Conservation (phyloP, 495 filamentous ascomycete species). For the Annulohypoxylon maeteangense region DNA sequence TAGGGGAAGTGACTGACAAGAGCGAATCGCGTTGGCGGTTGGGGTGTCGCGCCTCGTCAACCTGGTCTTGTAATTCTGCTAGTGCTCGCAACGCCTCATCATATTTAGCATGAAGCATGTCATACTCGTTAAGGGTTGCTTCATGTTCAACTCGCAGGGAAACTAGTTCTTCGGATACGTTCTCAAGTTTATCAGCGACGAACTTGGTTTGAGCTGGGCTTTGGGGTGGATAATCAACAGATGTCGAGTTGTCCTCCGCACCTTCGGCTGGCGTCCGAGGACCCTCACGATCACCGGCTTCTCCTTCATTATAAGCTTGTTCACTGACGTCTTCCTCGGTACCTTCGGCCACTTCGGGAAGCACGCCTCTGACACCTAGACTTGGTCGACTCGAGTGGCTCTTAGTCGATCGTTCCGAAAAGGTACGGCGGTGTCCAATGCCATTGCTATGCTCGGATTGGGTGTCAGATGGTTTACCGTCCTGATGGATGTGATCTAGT, state of each 20-base stretch:
- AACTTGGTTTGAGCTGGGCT: slow-evolving; percentile 86
- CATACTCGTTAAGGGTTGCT: slow-evolving; percentile 79
- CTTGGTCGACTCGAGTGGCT: slow-evolving; percentile 63
- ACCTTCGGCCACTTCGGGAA: slow-evolving; percentile 57
- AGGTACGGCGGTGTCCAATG: slow-evolving; percentile 55
- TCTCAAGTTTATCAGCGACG: slow-evolving; percentile 92
- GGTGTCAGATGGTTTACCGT: slow-evolving; percentile 55
- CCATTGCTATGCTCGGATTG: slow-evolving; percentile 55
- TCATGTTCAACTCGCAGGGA: slow-evolving; percentile 93
- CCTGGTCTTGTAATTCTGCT: slow-evolving; percentile 82
- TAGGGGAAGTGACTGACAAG: slow-evolving; percentile 65
- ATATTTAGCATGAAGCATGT: slow-evolving; percentile 86
- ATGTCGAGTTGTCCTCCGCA: slow-evolving; percentile 27
- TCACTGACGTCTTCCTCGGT: slow-evolving; percentile 56
- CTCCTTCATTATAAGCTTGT: slow-evolving; percentile 29
- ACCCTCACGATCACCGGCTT: slow-evolving; percentile 2
- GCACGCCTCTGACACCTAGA: slow-evolving; percentile 60
- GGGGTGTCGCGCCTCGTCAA: slow-evolving; percentile 83
- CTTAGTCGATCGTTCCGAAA: slow-evolving; percentile 62
- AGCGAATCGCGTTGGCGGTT: slow-evolving; percentile 62
- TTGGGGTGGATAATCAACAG: slow-evolving; percentile 59
- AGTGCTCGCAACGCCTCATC: slow-evolving; percentile 86
- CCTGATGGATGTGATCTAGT: slow-evolving; percentile 81
- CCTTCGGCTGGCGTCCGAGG: slow-evolving; percentile 40
- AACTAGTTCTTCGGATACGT: slow-evolving; percentile 90